These are phyloP conservation scores for Euphorbia celastroides DNA, from an alignment of 441 rosid species.

Conservation along the genomic window DNA sequence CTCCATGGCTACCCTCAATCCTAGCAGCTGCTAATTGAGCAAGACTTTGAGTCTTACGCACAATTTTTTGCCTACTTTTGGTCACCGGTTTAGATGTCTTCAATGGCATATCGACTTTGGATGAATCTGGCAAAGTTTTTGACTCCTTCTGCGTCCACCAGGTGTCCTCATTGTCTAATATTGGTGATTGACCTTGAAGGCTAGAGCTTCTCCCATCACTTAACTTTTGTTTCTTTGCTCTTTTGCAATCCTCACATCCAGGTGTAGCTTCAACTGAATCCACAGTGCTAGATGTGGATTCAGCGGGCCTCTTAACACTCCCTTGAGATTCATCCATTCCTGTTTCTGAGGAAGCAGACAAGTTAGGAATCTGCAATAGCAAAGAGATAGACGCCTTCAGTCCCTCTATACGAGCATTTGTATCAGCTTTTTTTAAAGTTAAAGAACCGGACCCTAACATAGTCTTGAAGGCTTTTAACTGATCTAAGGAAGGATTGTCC, in stretches of 20 bases:
- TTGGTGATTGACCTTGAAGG: slow-evolving; percentile 63
- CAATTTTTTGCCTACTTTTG: slow-evolving; percentile 84
- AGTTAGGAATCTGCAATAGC: slow-evolving; percentile 67
- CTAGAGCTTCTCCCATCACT: slow-evolving; percentile 66
- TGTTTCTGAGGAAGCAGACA: slow-evolving; percentile 40
- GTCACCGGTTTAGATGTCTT: slow-evolving; percentile 70
- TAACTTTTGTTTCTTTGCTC: slow-evolving; percentile 70
- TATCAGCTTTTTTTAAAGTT: slow-evolving; percentile 41
- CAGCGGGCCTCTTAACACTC: slow-evolving; percentile 59
- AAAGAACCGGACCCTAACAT: slow-evolving; percentile 14
- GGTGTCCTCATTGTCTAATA: slow-evolving; percentile 84
- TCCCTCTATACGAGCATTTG: slow-evolving; percentile 43
- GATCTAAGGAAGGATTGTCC: slow-evolving; percentile 39
- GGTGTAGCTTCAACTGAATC: slow-evolving; percentile 57
- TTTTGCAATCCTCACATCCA: slow-evolving; percentile 93
- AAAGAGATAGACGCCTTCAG: slow-evolving; percentile 69
- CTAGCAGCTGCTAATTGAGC: slow-evolving; percentile 95
- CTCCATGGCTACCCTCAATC: slow-evolving; percentile 98
- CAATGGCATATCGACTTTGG: slow-evolving; percentile 61
- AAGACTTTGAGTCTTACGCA: slow-evolving; percentile 82
- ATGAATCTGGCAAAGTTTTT: slow-evolving; percentile 40
- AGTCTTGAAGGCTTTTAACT: slow-evolving; percentile 39
- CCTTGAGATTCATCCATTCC: slow-evolving; percentile 64
- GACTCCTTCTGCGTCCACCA: slow-evolving; percentile 94
- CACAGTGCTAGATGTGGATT: slow-evolving; percentile 49